A percentile compares a stretch with the other conserved stretches of the same genome.
phyloP scores from a whole-genome alignment of 2,329 filamentous ascomycete genomes.

The Sclerotinia sclerotiorum region DNA sequence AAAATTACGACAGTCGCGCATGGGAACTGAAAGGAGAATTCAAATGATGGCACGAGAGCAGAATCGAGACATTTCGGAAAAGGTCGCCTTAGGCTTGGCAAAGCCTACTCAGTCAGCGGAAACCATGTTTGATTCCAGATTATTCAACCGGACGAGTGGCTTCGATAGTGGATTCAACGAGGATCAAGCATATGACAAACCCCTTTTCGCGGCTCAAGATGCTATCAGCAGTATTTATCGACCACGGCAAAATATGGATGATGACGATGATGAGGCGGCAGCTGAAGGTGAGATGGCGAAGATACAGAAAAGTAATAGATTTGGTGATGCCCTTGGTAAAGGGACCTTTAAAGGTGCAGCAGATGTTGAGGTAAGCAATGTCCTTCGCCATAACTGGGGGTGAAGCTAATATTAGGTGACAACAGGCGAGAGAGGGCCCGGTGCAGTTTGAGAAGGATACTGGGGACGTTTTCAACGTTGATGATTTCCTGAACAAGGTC shows the following conservation, averaged over 20 bases:
- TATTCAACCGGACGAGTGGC: conserved; percentile 92
- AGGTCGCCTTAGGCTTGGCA: conserved; percentile 88
- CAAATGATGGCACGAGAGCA: conserved; percentile 94
- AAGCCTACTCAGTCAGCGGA: conserved; percentile 92
- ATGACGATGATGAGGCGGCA: conserved; percentile 74
- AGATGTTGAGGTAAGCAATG: conserved; percentile 68
- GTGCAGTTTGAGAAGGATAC: conserved; percentile 94
- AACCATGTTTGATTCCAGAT: conserved; percentile 92
- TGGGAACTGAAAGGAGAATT: conserved; percentile 89
- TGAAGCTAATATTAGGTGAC: conserved; percentile 22
- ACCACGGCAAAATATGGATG: conserved; percentile 71
- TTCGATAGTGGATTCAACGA: conserved; percentile 95
- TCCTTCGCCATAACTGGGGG: background rate
- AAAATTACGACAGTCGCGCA: conserved; percentile 87
- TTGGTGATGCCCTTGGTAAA: conserved; percentile 77
- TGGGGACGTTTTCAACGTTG: conserved; percentile 87
- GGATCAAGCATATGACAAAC: conserved; percentile 96
- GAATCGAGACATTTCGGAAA: conserved; percentile 95
- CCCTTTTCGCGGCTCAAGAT: conserved; percentile 92
- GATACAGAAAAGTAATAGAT: conserved; percentile 81
- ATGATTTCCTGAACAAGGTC: conserved; percentile 85
- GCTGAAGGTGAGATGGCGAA: conserved; percentile 82
- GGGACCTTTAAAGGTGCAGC: conserved; percentile 88
- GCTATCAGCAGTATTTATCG: conserved; percentile 93
- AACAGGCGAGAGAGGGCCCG: conserved; percentile 76